phyloP scores from a whole-genome alignment of 345 rosid species.

The Excoecaria cochinchinensis region DNA sequence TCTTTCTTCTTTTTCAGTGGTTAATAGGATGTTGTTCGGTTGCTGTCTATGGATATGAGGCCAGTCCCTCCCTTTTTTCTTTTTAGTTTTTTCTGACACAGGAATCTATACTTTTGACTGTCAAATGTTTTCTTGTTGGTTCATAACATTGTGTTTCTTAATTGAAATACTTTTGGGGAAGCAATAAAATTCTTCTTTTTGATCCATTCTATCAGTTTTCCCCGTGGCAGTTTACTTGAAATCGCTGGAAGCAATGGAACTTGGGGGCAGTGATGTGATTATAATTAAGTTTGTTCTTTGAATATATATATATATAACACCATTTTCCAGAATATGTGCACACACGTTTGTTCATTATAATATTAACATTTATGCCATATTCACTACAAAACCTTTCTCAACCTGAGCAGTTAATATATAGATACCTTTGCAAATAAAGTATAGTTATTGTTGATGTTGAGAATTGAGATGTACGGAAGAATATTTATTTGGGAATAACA shows the following conservation, averaged over 20 bases:
- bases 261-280: not conserved
- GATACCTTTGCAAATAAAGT: too few species aligned
- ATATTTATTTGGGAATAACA: too few species aligned
- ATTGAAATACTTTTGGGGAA: not conserved
- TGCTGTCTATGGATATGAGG: not conserved
- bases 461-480: too few species aligned
- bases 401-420: too few species aligned
- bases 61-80: not conserved
- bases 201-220: not conserved
- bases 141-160: not conserved
- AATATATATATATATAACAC: too few species aligned
- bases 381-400: too few species aligned
- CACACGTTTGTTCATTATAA: too few species aligned
- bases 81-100: not conserved
- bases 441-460: too few species aligned
- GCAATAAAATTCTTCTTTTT: not conserved
- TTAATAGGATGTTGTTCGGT: not conserved
- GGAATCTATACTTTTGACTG: constrained; percentile 1
- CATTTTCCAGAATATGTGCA: too few species aligned
- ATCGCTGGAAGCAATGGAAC: not conserved
- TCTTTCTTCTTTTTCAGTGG: not conserved
- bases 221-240: not conserved
- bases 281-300: too few species aligned
- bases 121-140: constrained; percentile 1
- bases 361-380: too few species aligned